Evolutionary conservation across 306 rosid genomes (phyloP).

Genomic region (Albizia julibrissin): DNA sequence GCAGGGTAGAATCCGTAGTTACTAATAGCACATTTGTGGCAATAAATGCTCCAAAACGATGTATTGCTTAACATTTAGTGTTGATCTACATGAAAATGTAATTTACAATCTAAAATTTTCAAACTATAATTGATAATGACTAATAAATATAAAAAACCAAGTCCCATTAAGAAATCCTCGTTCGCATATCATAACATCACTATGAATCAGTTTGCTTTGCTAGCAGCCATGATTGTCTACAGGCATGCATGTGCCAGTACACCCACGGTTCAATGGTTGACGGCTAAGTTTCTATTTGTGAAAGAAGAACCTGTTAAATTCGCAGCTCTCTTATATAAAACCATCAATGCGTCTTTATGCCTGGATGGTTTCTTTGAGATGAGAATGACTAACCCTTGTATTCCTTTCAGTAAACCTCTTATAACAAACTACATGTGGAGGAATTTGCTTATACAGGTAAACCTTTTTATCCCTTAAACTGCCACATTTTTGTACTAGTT

Average conservation of each 20-base stretch:
- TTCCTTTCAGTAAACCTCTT: slow-evolving; percentile 83
- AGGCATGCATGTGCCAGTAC: background rate
- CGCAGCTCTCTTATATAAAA: background rate
- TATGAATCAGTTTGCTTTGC: background rate
- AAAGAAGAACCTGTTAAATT: slow-evolving; percentile 1
- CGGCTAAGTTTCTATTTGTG: background rate
- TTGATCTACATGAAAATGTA: background rate
- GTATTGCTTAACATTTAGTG: background rate
- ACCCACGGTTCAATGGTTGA: background rate
- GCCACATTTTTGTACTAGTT: slow-evolving; percentile 7
- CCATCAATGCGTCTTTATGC: background rate
- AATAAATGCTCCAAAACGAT: background rate
- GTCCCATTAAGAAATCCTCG: background rate
- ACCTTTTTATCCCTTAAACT: slow-evolving; percentile 15
- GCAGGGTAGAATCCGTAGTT: background rate
- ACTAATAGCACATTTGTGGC: background rate
- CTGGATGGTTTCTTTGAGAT: slow-evolving; percentile 19
- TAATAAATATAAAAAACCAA: background rate
- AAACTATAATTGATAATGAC: background rate
- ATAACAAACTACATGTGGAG: slow-evolving; percentile 98
- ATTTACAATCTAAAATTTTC: background rate
- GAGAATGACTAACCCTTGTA: slow-evolving; percentile 27
- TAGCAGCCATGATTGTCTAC: background rate
- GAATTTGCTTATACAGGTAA: slow-evolving; percentile 89
- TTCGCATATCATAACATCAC: background rate